Conservation (phyloP, 2,329 filamentous ascomycete genomes). For the Stenocarpella maydis region DNA sequence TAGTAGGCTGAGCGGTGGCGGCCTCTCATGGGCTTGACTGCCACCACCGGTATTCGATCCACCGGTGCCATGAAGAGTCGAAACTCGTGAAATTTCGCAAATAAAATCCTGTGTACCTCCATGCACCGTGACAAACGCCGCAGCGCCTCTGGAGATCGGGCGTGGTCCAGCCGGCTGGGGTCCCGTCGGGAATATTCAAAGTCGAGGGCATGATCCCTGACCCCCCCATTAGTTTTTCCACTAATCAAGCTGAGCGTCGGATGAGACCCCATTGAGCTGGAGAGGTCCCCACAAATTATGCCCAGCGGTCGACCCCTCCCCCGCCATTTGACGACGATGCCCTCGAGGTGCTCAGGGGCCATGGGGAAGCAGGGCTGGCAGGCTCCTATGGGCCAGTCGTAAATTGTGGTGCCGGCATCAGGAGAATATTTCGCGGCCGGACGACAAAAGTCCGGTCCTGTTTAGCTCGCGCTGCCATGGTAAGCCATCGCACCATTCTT, state of each 20-base stretch:
- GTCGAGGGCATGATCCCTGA: constrained; percentile 17
- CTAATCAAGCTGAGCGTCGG: constrained; percentile 26
- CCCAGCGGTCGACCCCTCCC: constrained; percentile 22
- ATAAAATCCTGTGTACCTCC: no score
- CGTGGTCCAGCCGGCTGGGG: constrained; percentile 15
- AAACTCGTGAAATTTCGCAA: background rate
- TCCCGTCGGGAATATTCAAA: constrained; percentile 21
- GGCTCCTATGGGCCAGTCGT: constrained; percentile 11
- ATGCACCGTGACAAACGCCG: constrained; percentile 6
- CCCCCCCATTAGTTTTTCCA: constrained; percentile 29
- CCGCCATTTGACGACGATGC: constrained; percentile 31
- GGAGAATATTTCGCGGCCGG: constrained; percentile 27
- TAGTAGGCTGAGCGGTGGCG: no score
- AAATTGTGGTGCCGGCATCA: constrained; percentile 29
- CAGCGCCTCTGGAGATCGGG: background rate
- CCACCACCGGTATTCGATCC: background rate
- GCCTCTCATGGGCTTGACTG: background rate
- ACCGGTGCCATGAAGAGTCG: no score
- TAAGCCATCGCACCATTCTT: constrained; percentile 10
- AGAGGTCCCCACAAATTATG: constrained; percentile 25
- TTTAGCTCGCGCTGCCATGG: constrained; percentile 16
- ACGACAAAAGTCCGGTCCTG: constrained; percentile 27
- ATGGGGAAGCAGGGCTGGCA: background rate
- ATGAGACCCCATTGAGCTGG: constrained; percentile 9
- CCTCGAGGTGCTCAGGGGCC: constrained; percentile 8